These are phyloP conservation scores for Aspergillus nomiae DNA, from an alignment of 2,329 filamentous ascomycete genomes.

Conservation along the genomic window DNA sequence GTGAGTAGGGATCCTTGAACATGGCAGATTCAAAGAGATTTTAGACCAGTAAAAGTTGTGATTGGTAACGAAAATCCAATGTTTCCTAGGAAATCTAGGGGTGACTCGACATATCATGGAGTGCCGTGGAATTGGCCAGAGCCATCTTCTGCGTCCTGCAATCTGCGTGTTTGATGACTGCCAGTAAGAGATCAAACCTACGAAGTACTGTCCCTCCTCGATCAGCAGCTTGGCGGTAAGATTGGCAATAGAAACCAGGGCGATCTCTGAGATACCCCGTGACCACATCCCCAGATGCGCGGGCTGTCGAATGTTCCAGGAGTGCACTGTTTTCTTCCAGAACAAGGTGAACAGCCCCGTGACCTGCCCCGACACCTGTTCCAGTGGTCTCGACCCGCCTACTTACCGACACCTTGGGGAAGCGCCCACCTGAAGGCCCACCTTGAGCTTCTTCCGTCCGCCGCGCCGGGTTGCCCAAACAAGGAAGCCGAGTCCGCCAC, in stretches of 20 bases:
- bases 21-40: background rate
- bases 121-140: background rate
- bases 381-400: slow-evolving; percentile 11
- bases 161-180: background rate
- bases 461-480: slow-evolving; percentile 18
- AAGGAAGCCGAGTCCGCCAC: slow-evolving; percentile 14
- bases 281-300: background rate
- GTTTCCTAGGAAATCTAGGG: background rate
- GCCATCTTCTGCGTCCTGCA: background rate
- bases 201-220: background rate
- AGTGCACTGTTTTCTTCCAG: slow-evolving; percentile 1
- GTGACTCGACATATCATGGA: background rate
- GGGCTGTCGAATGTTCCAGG: slow-evolving; percentile 6
- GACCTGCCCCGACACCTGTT: slow-evolving; percentile 1
- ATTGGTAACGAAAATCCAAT: background rate
- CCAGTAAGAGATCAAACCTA: background rate
- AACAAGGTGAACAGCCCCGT: slow-evolving; percentile 11
- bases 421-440: background rate
- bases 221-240: background rate
- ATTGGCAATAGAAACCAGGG: background rate
- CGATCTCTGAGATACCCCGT: slow-evolving; percentile 1
- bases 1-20: background rate
- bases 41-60: background rate
- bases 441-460: slow-evolving; percentile 13
- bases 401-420: background rate